Conservation (phyloP, 768 basidiomycete genomes). For the Termitomyces sp. region DNA sequence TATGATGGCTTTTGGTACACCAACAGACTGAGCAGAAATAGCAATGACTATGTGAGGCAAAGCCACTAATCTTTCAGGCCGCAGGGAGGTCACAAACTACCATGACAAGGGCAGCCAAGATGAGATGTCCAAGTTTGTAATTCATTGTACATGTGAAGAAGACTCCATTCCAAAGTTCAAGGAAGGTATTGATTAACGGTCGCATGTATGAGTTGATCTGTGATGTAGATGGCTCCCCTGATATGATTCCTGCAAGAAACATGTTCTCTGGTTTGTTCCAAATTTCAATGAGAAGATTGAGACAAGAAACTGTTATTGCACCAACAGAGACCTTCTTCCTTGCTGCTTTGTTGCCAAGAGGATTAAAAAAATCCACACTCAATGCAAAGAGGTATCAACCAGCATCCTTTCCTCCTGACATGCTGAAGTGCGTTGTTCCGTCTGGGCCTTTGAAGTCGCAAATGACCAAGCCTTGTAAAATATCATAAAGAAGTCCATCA, state of each 20-base stretch:
- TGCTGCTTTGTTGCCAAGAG: constrained; percentile 14
- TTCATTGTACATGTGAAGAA: constrained; percentile 1
- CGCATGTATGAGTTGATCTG: constrained; percentile 18
- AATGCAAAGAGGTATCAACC: constrained; percentile 25
- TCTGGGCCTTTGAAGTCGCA: constrained; percentile 15
- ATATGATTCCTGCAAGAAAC: too few species aligned
- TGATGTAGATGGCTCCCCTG: not conserved
- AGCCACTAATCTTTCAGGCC: constrained; percentile 11
- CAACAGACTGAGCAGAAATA: too few species aligned
- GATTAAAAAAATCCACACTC: constrained; percentile 22
- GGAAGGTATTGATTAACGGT: constrained; percentile 21
- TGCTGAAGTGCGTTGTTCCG: constrained; percentile 14
- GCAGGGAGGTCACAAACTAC: constrained; percentile 24
- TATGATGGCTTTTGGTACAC: not conserved
- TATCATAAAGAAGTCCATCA: not conserved
- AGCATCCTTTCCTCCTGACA: constrained; percentile 4
- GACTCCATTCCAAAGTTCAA: constrained; percentile 8
- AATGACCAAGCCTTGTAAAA: not conserved
- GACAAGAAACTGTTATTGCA: constrained; percentile 25
- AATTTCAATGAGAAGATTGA: constrained; percentile 25
- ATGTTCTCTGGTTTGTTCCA: too few species aligned
- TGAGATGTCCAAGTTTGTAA: not conserved
- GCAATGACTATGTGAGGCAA: too few species aligned
- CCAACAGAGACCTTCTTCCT: constrained; percentile 24
- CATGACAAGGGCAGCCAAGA: not conserved